These are phyloP conservation scores for Syzygium aqueum DNA, from an alignment of 345 rosid species.

Conservation along the genomic window DNA sequence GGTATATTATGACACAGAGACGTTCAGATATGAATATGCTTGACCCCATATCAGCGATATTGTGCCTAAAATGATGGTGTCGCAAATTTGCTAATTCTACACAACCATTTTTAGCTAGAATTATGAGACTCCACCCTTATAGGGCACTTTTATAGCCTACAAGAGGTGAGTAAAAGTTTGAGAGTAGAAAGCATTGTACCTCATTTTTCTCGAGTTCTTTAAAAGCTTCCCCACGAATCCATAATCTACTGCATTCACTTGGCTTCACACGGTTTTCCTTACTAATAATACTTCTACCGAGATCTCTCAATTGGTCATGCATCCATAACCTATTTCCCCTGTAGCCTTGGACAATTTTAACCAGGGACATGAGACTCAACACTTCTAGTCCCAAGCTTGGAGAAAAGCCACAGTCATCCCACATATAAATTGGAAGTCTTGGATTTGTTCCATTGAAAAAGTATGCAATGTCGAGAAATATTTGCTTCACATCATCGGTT, in stretches of 20 bases:
- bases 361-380: neutral
- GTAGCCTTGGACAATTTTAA: neutral
- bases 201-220: neutral
- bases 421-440: neutral
- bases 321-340: neutral
- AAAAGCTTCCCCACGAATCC: neutral
- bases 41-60: neutral
- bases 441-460: neutral
- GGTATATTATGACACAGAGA: neutral
- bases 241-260: neutral
- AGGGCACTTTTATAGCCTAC: neutral
- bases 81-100: neutral
- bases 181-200: neutral
- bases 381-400: neutral
- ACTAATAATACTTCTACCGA: neutral
- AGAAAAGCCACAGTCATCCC: slow-evolving; percentile 3
- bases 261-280: neutral
- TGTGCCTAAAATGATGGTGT: neutral
- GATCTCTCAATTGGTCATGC: neutral
- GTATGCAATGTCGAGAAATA: neutral
- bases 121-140: neutral
- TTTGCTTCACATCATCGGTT: neutral
- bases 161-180: neutral
- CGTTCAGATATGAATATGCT: neutral
- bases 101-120: neutral